These are phyloP conservation scores for Immersiella caudata DNA, from an alignment of 495 filamentous ascomycete species.

Conservation along the genomic window DNA sequence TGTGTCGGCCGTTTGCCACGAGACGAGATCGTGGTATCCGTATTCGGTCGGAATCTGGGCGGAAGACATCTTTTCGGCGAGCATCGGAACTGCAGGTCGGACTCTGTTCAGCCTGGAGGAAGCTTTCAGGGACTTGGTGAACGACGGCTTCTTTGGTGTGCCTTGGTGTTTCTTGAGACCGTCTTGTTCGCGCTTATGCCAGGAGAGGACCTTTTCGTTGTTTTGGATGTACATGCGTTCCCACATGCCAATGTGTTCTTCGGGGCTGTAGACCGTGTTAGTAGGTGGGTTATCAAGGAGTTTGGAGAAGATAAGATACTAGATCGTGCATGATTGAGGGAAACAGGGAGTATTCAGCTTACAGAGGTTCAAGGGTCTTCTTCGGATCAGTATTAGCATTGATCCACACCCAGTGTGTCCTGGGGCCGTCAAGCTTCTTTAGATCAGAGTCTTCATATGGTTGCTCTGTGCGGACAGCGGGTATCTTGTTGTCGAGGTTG, in stretches of 20 bases:
- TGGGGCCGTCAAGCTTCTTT: background rate
- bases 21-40: background rate
- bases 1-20: background rate
- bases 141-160: background rate
- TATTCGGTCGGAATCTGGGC: background rate
- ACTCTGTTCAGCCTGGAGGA: background rate
- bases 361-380: background rate
- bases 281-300: no score
- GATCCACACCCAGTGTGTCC: background rate
- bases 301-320: no score
- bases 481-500: background rate
- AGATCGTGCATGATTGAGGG: no score
- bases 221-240: background rate
- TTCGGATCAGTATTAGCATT: background rate
- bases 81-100: background rate
- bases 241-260: constrained; percentile 7
- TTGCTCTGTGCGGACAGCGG: background rate
- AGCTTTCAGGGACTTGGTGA: background rate
- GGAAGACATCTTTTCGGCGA: background rate
- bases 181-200: background rate
- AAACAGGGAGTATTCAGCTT: no score
- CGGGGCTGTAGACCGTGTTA: background rate
- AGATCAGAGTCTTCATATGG: background rate
- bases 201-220: background rate
- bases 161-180: background rate